Conservation (phyloP, 2,329 filamentous ascomycete species). For the Arachnomyces sp. region DNA sequence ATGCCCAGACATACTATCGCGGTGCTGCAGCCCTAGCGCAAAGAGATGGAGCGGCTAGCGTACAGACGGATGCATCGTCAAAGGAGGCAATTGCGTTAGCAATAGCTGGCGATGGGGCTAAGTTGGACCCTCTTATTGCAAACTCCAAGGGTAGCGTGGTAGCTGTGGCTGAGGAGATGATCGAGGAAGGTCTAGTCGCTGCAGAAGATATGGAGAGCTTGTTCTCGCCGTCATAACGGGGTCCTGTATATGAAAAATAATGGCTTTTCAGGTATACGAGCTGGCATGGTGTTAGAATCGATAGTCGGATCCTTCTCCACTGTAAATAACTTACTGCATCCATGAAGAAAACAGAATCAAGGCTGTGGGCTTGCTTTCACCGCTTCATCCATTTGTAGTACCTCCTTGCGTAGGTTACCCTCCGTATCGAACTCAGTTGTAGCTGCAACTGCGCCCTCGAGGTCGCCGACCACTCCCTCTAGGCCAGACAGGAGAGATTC, state of each 20-base stretch:
- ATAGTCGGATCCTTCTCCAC: too few species aligned
- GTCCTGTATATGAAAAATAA: slow-evolving; percentile 1
- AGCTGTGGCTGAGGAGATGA: slow-evolving; percentile 41
- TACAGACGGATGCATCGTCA: slow-evolving; percentile 36
- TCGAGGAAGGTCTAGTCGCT: slow-evolving; percentile 44
- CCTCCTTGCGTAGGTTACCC: slow-evolving; percentile 32
- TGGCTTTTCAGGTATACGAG: slow-evolving; percentile 18
- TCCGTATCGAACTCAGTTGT: slow-evolving; percentile 32
- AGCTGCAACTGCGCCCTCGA: slow-evolving; percentile 43
- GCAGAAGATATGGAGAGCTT: slow-evolving; percentile 23
- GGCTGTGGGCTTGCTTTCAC: slow-evolving; percentile 14
- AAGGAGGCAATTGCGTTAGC: slow-evolving; percentile 44
- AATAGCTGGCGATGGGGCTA: slow-evolving; percentile 32
- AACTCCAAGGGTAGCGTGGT: slow-evolving; percentile 30
- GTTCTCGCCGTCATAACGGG: too few species aligned
- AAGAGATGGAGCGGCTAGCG: slow-evolving; percentile 34
- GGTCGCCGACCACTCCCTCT: slow-evolving; percentile 48
- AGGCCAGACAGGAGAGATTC: slow-evolving; percentile 46
- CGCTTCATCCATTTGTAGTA: slow-evolving; percentile 37
- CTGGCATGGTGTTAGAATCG: slow-evolving; percentile 9
- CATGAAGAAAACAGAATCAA: too few species aligned
- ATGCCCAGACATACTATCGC: slow-evolving; percentile 51
- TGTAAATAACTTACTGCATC: too few species aligned
- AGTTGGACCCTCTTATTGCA: slow-evolving; percentile 30
- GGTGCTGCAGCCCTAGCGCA: slow-evolving; percentile 39